Evolutionary conservation across 1,284 basidiomycete species (phyloP).

Genomic region (Microbotryomycetes sp.): DNA sequence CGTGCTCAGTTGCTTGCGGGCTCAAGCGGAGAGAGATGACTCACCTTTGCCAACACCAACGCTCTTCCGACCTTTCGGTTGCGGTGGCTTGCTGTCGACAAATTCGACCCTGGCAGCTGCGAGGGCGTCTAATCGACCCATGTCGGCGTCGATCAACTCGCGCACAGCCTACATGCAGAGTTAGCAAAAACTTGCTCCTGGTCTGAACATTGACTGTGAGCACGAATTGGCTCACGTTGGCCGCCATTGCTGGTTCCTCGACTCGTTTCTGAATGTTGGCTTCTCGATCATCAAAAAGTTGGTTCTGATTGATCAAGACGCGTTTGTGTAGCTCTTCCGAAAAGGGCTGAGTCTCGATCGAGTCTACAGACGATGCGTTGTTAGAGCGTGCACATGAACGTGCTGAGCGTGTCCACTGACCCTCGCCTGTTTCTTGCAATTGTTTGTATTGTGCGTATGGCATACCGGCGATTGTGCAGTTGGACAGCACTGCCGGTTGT

Average conservation of each 20-base stretch:
- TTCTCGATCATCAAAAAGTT: constrained; percentile 22
- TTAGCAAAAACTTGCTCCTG: background rate
- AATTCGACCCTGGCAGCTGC: constrained; percentile 1
- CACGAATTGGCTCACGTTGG: background rate
- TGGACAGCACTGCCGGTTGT: constrained; percentile 10
- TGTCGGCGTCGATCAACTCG: constrained; percentile 6
- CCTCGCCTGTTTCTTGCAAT: constrained; percentile 3
- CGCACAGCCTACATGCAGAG: constrained; percentile 4
- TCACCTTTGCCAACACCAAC: constrained; percentile 9
- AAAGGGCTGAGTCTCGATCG: constrained; percentile 19
- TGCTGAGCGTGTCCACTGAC: background rate
- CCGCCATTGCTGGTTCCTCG: constrained; percentile 8
- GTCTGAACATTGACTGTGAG: background rate
- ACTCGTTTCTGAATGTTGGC: constrained; percentile 13
- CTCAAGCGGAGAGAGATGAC: too few relatives aligned
- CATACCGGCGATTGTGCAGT: constrained; percentile 21
- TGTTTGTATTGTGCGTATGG: constrained; percentile 10
- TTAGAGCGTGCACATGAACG: background rate
- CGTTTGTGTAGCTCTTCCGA: constrained; percentile 19
- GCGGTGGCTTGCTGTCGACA: background rate
- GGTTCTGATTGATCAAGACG: constrained; percentile 22
- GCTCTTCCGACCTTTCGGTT: constrained; percentile 15
- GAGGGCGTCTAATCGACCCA: constrained; percentile 6
- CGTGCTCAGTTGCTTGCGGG: background rate
- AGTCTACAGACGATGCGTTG: background rate